These are phyloP conservation scores for Colletotrichum tabaci DNA, from an alignment of 2,329 filamentous ascomycete genomes.

Conservation along the genomic window DNA sequence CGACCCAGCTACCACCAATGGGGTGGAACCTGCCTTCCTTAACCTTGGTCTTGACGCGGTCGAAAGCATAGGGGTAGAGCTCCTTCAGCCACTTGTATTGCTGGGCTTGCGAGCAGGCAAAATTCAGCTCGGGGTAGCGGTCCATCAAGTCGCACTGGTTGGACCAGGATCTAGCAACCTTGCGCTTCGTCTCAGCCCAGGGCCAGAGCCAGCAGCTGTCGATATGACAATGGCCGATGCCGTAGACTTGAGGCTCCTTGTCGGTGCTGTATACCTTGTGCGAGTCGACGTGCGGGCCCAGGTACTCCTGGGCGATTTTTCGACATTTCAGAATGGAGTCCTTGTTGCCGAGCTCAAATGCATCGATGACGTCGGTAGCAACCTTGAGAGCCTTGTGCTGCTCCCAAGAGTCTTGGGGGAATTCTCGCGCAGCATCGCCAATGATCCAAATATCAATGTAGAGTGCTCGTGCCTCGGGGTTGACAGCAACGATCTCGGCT, in stretches of 20 bases:
- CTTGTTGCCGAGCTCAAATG: conserved; percentile 85
- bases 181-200: conserved; percentile 97
- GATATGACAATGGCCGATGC: conserved; percentile 97
- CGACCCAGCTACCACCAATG: conserved; percentile 98
- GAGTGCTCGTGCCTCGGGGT: conserved; percentile 85
- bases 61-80: conserved; percentile 89
- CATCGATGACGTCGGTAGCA: conserved; percentile 90
- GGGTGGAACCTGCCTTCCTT: conserved; percentile 93
- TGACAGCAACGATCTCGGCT: conserved; percentile 91
- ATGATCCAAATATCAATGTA: conserved; percentile 98
- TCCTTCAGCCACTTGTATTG: conserved; percentile 98
- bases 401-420: conserved; percentile 89
- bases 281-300: conserved; percentile 86
- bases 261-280: conserved; percentile 85
- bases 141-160: conserved; percentile 98
- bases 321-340: conserved; percentile 85
- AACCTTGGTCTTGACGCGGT: conserved; percentile 92
- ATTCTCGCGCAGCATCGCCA: conserved; percentile 90
- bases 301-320: conserved; percentile 85
- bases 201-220: conserved; percentile 99
- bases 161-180: conserved; percentile 95
- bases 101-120: conserved; percentile 93
- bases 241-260: conserved; percentile 84
- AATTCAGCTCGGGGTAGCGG: conserved; percentile 92
- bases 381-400: conserved; percentile 88